Percentiles rank a stretch among this genome's conserved stretches.
These are phyloP conservation scores for Lentinula edodes DNA, from an alignment of 768 basidiomycete species.

Conservation along the genomic window DNA sequence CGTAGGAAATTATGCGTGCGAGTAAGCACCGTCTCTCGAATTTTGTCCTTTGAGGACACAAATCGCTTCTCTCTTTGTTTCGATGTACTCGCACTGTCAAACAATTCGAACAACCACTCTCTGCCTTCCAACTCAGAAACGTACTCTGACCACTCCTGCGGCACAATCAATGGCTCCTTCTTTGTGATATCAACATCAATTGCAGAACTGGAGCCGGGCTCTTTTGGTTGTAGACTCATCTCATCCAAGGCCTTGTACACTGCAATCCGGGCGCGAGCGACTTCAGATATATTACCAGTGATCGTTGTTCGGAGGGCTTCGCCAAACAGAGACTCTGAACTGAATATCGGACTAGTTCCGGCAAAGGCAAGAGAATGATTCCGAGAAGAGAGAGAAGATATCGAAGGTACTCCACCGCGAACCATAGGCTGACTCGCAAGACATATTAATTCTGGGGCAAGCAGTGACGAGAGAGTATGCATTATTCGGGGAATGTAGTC, in stretches of 20 bases:
- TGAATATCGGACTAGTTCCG: not conserved
- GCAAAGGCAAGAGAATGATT: not conserved
- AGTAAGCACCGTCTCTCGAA: not conserved
- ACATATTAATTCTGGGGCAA: not conserved
- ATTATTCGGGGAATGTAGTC: not conserved
- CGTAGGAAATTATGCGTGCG: not conserved
- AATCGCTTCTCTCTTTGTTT: not conserved
- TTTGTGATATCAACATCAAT: not conserved
- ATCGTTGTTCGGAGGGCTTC: not conserved
- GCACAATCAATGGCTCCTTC: not conserved
- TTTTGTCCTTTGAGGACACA: not conserved
- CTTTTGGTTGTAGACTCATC: not conserved
- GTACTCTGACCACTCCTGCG: not conserved
- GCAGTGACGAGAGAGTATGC: not conserved
- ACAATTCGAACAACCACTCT: conserved; percentile 4
- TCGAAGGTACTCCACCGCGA: not conserved
- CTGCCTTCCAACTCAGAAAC: conserved; percentile 3
- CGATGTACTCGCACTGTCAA: not conserved
- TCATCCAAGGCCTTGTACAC: not conserved
- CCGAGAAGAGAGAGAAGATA: not conserved
- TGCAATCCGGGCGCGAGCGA: not conserved
- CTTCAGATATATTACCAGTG: not conserved
- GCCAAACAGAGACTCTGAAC: not conserved
- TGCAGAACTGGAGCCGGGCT: not conserved
- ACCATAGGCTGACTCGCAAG: conserved; percentile 4